phyloP scores from a whole-genome alignment of 495 filamentous ascomycete genomes.

The Penicillium diatomitis region DNA sequence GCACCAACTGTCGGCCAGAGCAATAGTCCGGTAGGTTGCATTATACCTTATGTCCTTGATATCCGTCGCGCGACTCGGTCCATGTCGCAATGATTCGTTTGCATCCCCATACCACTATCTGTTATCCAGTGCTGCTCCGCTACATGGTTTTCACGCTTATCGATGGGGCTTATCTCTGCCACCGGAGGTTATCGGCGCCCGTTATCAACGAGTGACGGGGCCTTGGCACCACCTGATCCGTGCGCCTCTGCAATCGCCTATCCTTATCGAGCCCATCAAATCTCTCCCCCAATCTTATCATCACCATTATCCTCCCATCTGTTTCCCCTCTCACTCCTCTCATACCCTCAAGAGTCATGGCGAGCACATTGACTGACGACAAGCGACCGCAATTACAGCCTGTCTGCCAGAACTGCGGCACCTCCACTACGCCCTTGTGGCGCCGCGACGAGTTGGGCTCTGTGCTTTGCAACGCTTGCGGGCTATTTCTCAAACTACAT shows the following conservation, averaged over 20 bases:
- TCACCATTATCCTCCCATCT: constrained; percentile 14
- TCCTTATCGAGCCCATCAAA: constrained; percentile 38
- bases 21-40: constrained; percentile 52
- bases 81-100: constrained; percentile 1
- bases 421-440: constrained; percentile 94
- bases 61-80: too few species aligned
- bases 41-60: not conserved
- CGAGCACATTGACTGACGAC: constrained; percentile 47
- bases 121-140: not conserved
- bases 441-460: constrained; percentile 90
- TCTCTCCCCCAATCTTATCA: constrained; percentile 48
- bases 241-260: constrained; percentile 21
- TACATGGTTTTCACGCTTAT: constrained; percentile 15
- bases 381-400: constrained; percentile 66
- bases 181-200: constrained; percentile 10
- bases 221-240: constrained; percentile 33
- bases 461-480: constrained; percentile 99
- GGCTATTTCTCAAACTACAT: constrained; percentile 94
- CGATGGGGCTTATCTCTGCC: constrained; percentile 12
- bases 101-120: not conserved
- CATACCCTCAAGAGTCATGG: constrained; percentile 27
- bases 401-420: constrained; percentile 93
- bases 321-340: constrained; percentile 9
- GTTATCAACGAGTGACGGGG: constrained; percentile 25
- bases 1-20: constrained; percentile 58